Evolutionary conservation across 805 yeast species (phyloP).

Genomic region (Candida sphagnicola): DNA sequence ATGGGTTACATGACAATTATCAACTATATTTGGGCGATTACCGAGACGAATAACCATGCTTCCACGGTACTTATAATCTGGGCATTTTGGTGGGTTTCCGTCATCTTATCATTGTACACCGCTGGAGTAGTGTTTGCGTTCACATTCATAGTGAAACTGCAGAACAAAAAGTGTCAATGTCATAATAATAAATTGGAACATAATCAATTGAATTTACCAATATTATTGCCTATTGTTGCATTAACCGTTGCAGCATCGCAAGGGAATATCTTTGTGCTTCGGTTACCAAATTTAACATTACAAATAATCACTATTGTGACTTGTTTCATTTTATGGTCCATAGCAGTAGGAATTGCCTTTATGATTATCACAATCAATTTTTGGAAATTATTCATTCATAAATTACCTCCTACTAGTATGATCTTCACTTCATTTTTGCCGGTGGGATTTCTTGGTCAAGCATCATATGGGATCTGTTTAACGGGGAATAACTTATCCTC

Average conservation of each 20-base stretch:
- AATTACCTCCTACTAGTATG: constrained; percentile 51
- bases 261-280: constrained; percentile 53
- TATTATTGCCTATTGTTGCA: constrained; percentile 75
- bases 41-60: constrained; percentile 18
- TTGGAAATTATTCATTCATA: constrained; percentile 54
- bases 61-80: constrained; percentile 49
- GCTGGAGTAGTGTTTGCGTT: constrained; percentile 60
- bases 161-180: constrained; percentile 21
- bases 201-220: constrained; percentile 46
- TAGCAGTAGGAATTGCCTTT: constrained; percentile 61
- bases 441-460: constrained; percentile 84
- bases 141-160: constrained; percentile 37
- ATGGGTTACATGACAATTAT: constrained; percentile 76
- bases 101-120: constrained; percentile 48
- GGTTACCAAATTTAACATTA: constrained; percentile 39
- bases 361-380: constrained; percentile 54
- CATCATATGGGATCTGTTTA: constrained; percentile 61
- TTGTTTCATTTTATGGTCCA: constrained; percentile 60
- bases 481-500: constrained; percentile 43
- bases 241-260: constrained; percentile 70
- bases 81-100: constrained; percentile 73
- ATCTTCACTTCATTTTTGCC: constrained; percentile 74
- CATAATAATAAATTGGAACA: constrained; percentile 11
- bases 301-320: constrained; percentile 52
- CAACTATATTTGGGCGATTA: constrained; percentile 48